Conservation (phyloP, 345 rosid genomes). For the Ailanthus altissimus region DNA sequence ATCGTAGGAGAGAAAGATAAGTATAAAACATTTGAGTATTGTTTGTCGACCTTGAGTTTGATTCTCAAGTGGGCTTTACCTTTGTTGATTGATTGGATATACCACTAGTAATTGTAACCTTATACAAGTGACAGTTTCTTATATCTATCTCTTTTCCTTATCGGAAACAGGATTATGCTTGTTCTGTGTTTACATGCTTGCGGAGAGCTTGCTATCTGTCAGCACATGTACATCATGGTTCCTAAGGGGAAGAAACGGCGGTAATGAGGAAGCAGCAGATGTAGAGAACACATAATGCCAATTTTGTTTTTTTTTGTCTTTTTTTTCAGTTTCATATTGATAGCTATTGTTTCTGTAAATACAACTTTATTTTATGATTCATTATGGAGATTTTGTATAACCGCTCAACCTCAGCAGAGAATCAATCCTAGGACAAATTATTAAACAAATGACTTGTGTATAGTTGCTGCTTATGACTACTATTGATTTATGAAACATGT, state of each 20-base stretch:
- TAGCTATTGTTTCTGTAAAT: slow-evolving; percentile 7
- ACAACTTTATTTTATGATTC: neutral
- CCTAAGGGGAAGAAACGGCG: slow-evolving; percentile 43
- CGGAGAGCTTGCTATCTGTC: slow-evolving; percentile 54
- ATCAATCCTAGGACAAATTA: neutral
- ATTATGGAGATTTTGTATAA: neutral
- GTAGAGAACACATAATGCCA: slow-evolving; percentile 28
- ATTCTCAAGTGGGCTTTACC: neutral
- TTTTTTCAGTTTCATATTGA: neutral
- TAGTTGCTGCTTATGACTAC: neutral
- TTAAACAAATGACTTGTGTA: neutral
- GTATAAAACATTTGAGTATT: neutral
- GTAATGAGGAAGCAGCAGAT: slow-evolving; percentile 36
- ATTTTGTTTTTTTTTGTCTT: neutral
- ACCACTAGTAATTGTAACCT: no score
- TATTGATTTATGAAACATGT: neutral
- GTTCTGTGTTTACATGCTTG: slow-evolving; percentile 75
- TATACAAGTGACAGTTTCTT: neutral
- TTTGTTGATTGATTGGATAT: neutral
- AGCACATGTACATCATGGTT: slow-evolving; percentile 36
- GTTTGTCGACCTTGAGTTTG: neutral
- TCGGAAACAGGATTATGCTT: slow-evolving; percentile 64
- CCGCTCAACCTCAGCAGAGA: neutral
- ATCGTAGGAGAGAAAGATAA: no score
- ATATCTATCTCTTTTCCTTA: slow-evolving; percentile 4